Evolutionary conservation across 1,284 basidiomycete species (phyloP).

Genomic region (Schizophyllum amplum): DNA sequence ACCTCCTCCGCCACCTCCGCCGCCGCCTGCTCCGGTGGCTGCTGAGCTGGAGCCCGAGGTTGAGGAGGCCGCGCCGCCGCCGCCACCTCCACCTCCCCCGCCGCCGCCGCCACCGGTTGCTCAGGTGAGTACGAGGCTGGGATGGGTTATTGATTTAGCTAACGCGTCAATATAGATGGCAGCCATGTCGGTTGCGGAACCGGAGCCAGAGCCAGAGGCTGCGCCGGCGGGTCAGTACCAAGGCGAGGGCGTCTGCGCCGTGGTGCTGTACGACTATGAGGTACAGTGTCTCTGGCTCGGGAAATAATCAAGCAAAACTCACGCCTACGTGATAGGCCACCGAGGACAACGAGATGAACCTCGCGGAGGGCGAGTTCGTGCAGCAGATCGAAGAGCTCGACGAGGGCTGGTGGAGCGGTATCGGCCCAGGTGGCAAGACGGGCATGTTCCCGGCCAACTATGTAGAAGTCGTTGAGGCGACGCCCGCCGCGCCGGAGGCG

Average conservation of each 20-base stretch:
- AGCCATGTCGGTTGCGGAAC: not conserved
- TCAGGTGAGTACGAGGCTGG: slow-evolving; percentile 15
- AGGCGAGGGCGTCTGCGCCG: slow-evolving; percentile 48
- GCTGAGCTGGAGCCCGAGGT: slow-evolving; percentile 5
- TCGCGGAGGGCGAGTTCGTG: slow-evolving; percentile 77
- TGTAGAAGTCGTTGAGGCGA: slow-evolving; percentile 57
- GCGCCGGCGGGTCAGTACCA: slow-evolving; percentile 16
- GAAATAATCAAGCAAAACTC: too few species aligned
- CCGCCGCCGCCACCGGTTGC: slow-evolving; percentile 26
- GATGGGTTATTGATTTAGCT: not conserved
- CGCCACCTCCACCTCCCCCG: slow-evolving; percentile 18
- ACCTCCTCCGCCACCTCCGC: slow-evolving; percentile 24
- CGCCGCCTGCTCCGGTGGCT: slow-evolving; percentile 15
- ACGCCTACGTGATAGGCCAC: slow-evolving; percentile 53
- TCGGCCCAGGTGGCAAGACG: slow-evolving; percentile 50
- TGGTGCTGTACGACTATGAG: slow-evolving; percentile 75
- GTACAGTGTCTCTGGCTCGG: not conserved
- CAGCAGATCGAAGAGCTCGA: slow-evolving; percentile 80
- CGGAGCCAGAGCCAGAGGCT: slow-evolving; percentile 33
- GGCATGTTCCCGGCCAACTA: slow-evolving; percentile 87
- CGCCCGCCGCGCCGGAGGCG: slow-evolving; percentile 20
- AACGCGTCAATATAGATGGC: not conserved
- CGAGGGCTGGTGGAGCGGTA: slow-evolving; percentile 82
- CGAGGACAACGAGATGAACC: slow-evolving; percentile 80
- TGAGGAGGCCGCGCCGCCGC: slow-evolving; percentile 6